Evolutionary conservation across 148 eudicot genomes (phyloP).

Genomic region (Fagopyrum esculentum): DNA sequence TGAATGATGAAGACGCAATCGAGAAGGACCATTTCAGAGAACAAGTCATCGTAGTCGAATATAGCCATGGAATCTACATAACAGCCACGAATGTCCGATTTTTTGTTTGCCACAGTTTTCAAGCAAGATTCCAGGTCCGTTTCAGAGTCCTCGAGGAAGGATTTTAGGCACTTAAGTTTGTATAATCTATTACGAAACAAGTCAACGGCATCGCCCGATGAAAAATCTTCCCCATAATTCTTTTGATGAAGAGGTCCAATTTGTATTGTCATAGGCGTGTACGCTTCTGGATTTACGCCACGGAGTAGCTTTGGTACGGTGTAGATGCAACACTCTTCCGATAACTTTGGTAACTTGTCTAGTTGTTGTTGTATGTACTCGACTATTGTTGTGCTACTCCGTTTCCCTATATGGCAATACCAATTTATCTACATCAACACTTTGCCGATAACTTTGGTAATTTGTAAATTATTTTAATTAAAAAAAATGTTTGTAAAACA

Average conservation of each 20-base stretch:
- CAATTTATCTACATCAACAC: too few species aligned
- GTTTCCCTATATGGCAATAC: too few species aligned
- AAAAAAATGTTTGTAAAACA: too few species aligned
- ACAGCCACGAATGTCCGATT: background rate
- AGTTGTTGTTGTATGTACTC: background rate
- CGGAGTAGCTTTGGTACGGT: slow-evolving; percentile 1
- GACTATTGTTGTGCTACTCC: too few species aligned
- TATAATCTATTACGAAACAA: background rate
- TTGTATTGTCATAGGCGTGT: background rate
- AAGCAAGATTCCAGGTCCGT: background rate
- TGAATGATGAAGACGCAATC: background rate
- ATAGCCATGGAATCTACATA: background rate
- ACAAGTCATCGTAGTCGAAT: background rate
- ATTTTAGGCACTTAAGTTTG: background rate
- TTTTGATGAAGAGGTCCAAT: slow-evolving; percentile 11
- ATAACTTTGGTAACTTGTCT: background rate
- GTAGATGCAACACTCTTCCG: slow-evolving; percentile 5
- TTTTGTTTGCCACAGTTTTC: background rate
- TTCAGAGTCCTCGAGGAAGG: background rate
- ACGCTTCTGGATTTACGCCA: background rate
- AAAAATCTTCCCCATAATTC: background rate
- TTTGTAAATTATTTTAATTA: too few species aligned
- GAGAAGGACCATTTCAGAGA: background rate
- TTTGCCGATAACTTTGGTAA: too few species aligned
- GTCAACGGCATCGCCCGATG: background rate